Evolutionary conservation across 1,139 yeast species (phyloP), one percentile per base, ranked within the genome.

Genomic region (Martiniozyma asiatica): DNA sequence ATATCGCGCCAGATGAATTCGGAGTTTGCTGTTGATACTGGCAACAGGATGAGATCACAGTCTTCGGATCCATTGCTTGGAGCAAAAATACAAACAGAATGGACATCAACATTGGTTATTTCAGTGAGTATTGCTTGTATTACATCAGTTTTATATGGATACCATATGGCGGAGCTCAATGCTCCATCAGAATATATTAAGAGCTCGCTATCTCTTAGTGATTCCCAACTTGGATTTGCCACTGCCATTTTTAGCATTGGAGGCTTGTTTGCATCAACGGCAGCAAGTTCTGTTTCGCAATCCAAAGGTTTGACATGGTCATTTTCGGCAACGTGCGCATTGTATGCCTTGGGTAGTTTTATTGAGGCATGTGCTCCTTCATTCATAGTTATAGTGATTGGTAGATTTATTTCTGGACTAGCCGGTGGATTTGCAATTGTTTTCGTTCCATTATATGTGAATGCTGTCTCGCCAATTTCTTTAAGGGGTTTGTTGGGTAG

Each of bases 371-470:
- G 60, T 11, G 61, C 81, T 11, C 58, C 63, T 28, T 48, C 59
- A 9, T 68, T 66, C 36, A 14, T 38, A 8, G 46, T 51, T 6
- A 53, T 87, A 40, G 48, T 72, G 11, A n/a, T 67, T 10, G 97
- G 96, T 0, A 61, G 98, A 35, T 65, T 84, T 34, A 45, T 81
- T 5, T 69, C 80, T 22, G 98, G 98, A 0, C 35, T 84, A 5
- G 94, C 81, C 2, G 93, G 95, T 7, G 98, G 98, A 4, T 63
- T 77, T 8, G 78, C 89, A 2, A 67, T 89, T 38, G 97, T 89
- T 4, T 72, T 80, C 10, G 78, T 87, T 0, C 92, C 97, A 0
- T 56, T 89, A 35, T 74, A 74, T 43, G 71, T 87, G 42, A 77
- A 75, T 47, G 95, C 85, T 52, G 66, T 85, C 14, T 63, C 92